Percentiles rank a stretch among this genome's conserved stretches.
phyloP scores from a whole-genome alignment of 768 basidiomycete genomes.

The Pisolithus albus region DNA sequence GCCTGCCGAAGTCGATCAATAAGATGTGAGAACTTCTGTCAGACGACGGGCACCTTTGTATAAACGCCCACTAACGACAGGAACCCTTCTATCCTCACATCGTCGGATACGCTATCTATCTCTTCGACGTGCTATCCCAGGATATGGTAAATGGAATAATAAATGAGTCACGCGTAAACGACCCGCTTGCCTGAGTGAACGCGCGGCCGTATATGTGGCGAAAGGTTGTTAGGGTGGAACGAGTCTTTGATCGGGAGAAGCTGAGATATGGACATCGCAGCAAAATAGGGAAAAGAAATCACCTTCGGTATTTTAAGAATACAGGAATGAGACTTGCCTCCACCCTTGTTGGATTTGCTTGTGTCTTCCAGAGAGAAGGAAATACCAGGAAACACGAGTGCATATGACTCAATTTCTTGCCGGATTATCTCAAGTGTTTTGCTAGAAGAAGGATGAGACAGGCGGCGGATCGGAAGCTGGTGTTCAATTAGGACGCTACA shows the following conservation, averaged over 20 bases:
- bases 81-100: conserved; percentile 68
- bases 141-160: conserved; percentile 10
- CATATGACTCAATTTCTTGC: conserved; percentile 64
- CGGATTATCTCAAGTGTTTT: conserved; percentile 63
- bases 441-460: conserved; percentile 53
- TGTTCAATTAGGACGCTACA: conserved; percentile 1
- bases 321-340: conserved; percentile 28
- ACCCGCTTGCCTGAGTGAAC: conserved; percentile 57
- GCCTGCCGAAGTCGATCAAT: conserved; percentile 38
- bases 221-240: conserved; percentile 60
- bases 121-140: conserved; percentile 58
- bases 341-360: conserved; percentile 29
- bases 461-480: conserved; percentile 76
- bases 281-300: conserved; percentile 13
- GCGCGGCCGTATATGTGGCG: conserved; percentile 68
- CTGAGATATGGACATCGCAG: conserved; percentile 8
- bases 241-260: conserved; percentile 41
- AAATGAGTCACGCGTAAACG: conserved; percentile 6
- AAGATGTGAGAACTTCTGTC: conserved; percentile 15
- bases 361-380: conserved; percentile 61
- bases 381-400: conserved; percentile 66
- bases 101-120: conserved; percentile 43
- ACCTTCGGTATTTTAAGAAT: conserved; percentile 66
- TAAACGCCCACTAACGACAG: conserved; percentile 70
- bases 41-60: conserved; percentile 48